Evolutionary conservation across 441 rosid species (phyloP), one percentile per base, ranked within the genome.

Genomic region (Jatropha podagrica): DNA sequence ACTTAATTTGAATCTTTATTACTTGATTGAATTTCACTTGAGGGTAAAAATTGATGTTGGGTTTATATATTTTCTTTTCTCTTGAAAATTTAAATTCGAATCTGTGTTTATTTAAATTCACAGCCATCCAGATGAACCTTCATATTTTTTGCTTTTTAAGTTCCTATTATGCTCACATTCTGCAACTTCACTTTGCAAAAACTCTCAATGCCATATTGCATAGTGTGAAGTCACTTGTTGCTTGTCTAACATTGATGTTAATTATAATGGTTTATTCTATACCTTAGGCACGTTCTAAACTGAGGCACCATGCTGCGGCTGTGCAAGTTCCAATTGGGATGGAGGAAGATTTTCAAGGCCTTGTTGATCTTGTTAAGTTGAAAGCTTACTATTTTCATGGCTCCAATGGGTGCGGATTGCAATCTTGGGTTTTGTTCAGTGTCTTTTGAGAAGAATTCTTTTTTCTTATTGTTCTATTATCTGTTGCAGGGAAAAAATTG

Each of bases 271-370:
- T 69, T 75, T 37, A 27, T 51, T 61, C 41, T 41, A 40, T 77
- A 37, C 75, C 44, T 75, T 78, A 96, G 99, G 94, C 99, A 68
- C 90, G 98, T 86, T 75, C 94, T 67, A 96, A 96, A 87, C 91
- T 96, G 48, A 87, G 97, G 74, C 98, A 96, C 79, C 96, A 96
- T 76, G 88, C 91, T 80, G 99, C 99, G 65, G 97, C 97, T 54
- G 90, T 95, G 74, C 99, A 95, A 87, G 92, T 86, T 77, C 99
- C 99, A 9, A 90, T 95, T 65, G 98, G 99, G 71, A 67, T 96
- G 83, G 99, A 96, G 78, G 99, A 94, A 27, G 79, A 91, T 60
- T 96, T 92, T 66, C 72, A 89, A 78, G 99, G 99, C 80, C 97
- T 96, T 77, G 76, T 94, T 72, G 99, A 96, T 80, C 93, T 96